Evolutionary conservation across 345 rosid genomes (phyloP), one percentile per base, ranked within the genome.

Genomic region (Geranium rotundifolium): DNA sequence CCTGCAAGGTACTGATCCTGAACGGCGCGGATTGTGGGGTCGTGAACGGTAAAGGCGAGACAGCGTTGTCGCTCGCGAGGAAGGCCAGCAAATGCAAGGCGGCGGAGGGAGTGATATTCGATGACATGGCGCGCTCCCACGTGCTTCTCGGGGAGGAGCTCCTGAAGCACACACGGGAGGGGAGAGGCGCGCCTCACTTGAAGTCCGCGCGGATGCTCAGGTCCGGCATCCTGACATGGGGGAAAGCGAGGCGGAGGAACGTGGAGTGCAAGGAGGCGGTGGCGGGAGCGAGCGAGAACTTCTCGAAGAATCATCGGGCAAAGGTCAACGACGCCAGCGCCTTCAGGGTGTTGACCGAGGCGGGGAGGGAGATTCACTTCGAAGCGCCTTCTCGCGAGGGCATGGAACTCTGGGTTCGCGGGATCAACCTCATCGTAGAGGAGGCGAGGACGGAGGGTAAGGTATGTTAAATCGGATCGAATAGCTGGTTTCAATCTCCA

Each of bases 251-350:
- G 4, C 2, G 72, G 63, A 77, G 77, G 39, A 73, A 71, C 29
- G 75, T 67, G 50, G 29, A 23, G 23, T 76, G 80, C 18, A 73
- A 67, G 64, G 77, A 73, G 58, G 72, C 80, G n/a, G 59, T 41
- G 13, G 71, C 71, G 10, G 75, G 73, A 37, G 70, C 74, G 19
- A 70, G 66, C 19, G 59, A 54, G 3, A 29, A 58, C 31, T 77
- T 73, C 62, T 27, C 19, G 49, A 77, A 71, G 72, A 73, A n/a
- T n/a, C n/a, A 73, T 19, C 52, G 65, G 50, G 70, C 57, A 19
- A 69, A 68, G 31, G 63, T 27, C 17, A 69, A 10, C 0, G 57
- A 69, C 3, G 7, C 6, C 17, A n/a, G 5, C 50, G 37, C 58
- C 13, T 72, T 72, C 52, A 63, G 72, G 59, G 80, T 76, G 55